Conservation (phyloP, 202 grass and related monocot species). For the Thinopyrum obtusiflorum region DNA sequence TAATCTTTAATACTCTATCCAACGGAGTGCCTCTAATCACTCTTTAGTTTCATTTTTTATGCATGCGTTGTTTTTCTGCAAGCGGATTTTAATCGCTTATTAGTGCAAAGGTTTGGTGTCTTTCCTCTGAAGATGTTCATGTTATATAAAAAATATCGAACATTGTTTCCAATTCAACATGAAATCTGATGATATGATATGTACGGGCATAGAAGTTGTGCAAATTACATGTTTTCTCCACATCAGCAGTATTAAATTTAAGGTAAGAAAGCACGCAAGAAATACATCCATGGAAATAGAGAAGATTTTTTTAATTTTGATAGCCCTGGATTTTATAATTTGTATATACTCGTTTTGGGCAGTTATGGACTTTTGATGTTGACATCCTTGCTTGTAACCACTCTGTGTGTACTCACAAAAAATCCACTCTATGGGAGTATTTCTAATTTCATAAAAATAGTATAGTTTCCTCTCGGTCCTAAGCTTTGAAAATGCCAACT, state of each 20-base stretch:
- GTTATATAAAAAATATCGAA: neutral
- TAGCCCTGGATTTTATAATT: no score
- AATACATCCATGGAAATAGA: no score
- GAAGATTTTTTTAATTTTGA: no score
- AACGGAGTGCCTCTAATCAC: no score
- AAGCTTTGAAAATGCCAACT: no score
- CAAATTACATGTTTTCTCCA: neutral
- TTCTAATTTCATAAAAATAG: neutral
- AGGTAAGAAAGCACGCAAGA: neutral
- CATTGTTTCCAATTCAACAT: neutral
- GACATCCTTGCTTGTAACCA: neutral
- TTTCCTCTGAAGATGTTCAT: neutral
- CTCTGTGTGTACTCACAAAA: no score
- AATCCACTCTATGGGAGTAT: neutral
- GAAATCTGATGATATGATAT: neutral
- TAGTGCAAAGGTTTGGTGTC: no score
- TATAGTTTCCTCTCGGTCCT: no score
- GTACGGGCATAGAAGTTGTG: no score
- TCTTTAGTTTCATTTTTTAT: neutral
- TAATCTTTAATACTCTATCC: no score
- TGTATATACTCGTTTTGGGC: neutral
- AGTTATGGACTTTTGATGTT: neutral
- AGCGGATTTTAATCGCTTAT: no score
- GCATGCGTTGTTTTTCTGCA: no score
- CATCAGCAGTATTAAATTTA: neutral